Conservation (phyloP, 441 rosid species). For the Viola pubescens region DNA sequence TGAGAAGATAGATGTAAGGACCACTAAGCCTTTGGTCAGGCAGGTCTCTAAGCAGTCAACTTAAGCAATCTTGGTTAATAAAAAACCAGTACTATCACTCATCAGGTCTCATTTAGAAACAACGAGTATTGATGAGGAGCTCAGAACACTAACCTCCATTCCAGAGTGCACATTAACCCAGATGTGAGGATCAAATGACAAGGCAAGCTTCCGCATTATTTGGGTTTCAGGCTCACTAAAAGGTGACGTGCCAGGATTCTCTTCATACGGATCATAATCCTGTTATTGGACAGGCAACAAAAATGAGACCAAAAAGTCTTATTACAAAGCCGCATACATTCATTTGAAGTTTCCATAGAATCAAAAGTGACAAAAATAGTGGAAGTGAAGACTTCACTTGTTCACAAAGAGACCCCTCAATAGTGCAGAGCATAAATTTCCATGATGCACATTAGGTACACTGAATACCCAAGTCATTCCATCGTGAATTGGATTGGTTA, state of each 20-base stretch:
- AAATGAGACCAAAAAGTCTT: conserved; percentile 14
- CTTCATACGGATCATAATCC: conserved; percentile 99
- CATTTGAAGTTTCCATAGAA: neutral
- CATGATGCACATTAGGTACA: neutral
- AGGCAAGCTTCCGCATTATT: conserved; percentile 84
- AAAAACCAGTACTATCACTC: too few species aligned
- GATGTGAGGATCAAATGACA: conserved; percentile 86
- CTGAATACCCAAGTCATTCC: neutral
- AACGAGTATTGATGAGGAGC: neutral
- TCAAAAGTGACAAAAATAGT: neutral
- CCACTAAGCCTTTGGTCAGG: too few species aligned
- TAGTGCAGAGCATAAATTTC: neutral
- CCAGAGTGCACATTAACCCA: conserved; percentile 99
- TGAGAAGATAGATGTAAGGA: too few species aligned
- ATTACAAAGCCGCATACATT: conserved; percentile 5
- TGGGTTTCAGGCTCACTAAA: conserved; percentile 97
- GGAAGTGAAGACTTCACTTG: neutral
- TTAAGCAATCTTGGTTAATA: too few species aligned
- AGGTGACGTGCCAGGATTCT: conserved; percentile 90
- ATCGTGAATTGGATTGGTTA: neutral
- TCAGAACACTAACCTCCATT: conserved; percentile 65
- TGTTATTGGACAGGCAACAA: conserved; percentile 21
- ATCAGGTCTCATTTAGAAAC: neutral
- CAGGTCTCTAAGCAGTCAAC: too few species aligned
- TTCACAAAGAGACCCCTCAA: neutral